Conservation (phyloP, 1,284 basidiomycete species). For the Phellopilus nigrolimitatus region DNA sequence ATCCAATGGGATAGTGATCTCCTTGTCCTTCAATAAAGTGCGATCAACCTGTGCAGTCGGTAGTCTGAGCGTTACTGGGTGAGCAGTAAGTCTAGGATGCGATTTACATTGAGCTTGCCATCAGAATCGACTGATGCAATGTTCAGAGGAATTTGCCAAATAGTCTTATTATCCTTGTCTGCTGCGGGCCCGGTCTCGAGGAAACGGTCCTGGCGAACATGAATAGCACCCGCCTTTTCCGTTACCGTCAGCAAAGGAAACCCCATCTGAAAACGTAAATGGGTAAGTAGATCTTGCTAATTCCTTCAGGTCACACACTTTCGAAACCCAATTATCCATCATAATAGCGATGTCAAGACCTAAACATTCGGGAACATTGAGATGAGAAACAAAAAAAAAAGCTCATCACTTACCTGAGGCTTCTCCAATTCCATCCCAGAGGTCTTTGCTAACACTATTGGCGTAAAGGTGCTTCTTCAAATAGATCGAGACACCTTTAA, state of each 20-base stretch:
- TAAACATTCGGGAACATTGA: conserved; percentile 22
- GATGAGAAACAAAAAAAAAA: too few species aligned
- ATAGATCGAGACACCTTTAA: conserved; percentile 87
- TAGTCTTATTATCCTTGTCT: conserved; percentile 84
- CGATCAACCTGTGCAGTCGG: conserved; percentile 67
- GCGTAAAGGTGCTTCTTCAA: conserved; percentile 83
- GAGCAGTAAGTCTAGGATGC: too few species aligned
- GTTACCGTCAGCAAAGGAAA: conserved; percentile 88
- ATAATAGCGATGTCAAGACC: conserved; percentile 75
- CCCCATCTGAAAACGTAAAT: conserved; percentile 48
- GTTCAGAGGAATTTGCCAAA: conserved; percentile 85
- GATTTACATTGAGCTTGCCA: conserved; percentile 58
- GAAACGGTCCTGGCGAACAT: conserved; percentile 88
- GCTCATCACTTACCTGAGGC: conserved; percentile 56
- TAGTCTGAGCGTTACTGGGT: too few species aligned
- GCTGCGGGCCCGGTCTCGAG: conserved; percentile 78
- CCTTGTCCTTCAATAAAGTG: conserved; percentile 66
- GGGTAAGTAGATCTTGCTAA: neutral
- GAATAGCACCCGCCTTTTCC: conserved; percentile 67
- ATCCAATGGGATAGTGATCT: conserved; percentile 65
- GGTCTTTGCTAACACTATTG: conserved; percentile 82
- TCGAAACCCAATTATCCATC: conserved; percentile 92
- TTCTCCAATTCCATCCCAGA: conserved; percentile 86
- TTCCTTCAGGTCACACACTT: conserved; percentile 41
- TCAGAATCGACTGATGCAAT: conserved; percentile 59